Base-by-base conservation (phyloP, 495 filamentous ascomycete species). In the Podospora appendiculata region DNA sequence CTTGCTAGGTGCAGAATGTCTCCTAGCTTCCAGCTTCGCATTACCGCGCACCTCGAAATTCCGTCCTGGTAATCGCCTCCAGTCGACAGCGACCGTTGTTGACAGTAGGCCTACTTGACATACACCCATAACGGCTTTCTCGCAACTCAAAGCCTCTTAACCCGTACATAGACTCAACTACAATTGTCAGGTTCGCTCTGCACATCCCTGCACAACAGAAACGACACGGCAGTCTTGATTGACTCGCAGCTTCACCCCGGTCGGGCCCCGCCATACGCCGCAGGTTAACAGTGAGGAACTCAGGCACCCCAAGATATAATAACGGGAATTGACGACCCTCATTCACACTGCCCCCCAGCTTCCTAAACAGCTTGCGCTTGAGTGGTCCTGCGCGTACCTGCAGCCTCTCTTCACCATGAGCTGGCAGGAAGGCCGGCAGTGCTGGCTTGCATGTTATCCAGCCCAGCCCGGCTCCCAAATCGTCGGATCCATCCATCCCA, bases 331-430 rank as follows among this genome's bases (percentile, higher is more conserved):
- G 44, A 33, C 10, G 33, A 50, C 10, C 46, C 25, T 54, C 46
- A 49, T 33, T 25, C 14, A 11, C 12, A 4, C 19, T 40, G 17
- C 36, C 38, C 18, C n/a, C n/a, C n/a, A n/a, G 34, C 19, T 43
- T 34, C 14, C 18, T 33, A 41, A 13, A 46, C 53, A 54, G 45
- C 44, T 34, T 46, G 40, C n/a, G n/a, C n/a, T n/a, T n/a, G n/a
- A n/a, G n/a, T 44, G 25, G 35, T 45, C 46, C 55, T 50, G 48
- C 55, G 46, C 34, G 55, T 57, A 45, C 55, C 55, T 53, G 55
- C 50, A 57, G 55, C 34, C 50, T 47, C 13, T 6, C 17, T 18
- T 32, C 25, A 1, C 39, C 45, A 36, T 51, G 48, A 41, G 48
- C 17, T 51, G 53, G 53, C 46, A 50, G 46, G 50, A 54, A 35